Conservation (phyloP, 2,329 filamentous ascomycete genomes). For the Talaromyces sp. region DNA sequence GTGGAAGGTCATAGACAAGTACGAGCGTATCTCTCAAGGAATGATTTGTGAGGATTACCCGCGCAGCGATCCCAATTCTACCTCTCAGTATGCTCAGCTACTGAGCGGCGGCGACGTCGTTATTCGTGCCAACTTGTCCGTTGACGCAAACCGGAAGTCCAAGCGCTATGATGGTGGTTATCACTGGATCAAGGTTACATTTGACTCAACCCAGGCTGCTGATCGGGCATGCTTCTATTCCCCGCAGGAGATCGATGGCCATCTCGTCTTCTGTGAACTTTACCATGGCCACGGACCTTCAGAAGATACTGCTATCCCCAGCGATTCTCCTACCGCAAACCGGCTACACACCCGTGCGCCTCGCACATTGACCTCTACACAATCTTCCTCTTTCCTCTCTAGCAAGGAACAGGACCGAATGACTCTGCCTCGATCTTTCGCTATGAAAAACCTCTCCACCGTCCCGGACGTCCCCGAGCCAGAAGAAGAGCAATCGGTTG, state of each 20-base stretch:
- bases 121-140: constrained; percentile 67
- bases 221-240: constrained; percentile 70
- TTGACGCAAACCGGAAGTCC: constrained; percentile 75
- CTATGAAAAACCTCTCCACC: constrained; percentile 39
- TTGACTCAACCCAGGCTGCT: constrained; percentile 72
- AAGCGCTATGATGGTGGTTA: constrained; percentile 80
- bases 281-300: constrained; percentile 67
- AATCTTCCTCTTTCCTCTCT: constrained; percentile 38
- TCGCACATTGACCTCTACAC: constrained; percentile 39
- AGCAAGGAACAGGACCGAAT: constrained; percentile 33
- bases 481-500: constrained; percentile 36
- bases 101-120: constrained; percentile 74
- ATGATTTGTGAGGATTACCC: constrained; percentile 92
- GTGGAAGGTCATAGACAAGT: constrained; percentile 87
- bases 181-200: constrained; percentile 90
- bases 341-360: constrained; percentile 32
- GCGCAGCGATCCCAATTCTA: constrained; percentile 73
- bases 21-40: constrained; percentile 78
- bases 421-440: constrained; percentile 45
- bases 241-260: constrained; percentile 71
- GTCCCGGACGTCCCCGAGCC: constrained; percentile 24
- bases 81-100: constrained; percentile 69
- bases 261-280: constrained; percentile 70
- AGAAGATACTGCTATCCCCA: constrained; percentile 65
- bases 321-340: constrained; percentile 39